phyloP scores from a whole-genome alignment of 108 stramenopile genomes.

The Skeletonema marinoi region DNA sequence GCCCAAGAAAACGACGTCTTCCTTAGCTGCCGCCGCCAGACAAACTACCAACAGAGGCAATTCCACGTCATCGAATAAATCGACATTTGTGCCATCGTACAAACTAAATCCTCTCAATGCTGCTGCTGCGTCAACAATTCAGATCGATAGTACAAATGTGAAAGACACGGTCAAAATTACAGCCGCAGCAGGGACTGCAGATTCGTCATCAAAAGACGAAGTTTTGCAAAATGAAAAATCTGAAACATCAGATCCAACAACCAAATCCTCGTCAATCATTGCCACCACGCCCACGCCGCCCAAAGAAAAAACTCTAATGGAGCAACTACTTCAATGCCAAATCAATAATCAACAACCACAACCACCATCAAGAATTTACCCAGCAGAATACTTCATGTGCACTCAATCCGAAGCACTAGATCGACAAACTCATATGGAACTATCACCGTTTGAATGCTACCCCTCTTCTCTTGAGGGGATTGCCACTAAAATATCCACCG shows the following conservation, averaged over 20 bases:
- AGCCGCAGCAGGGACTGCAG: not conserved
- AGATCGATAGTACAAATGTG: not conserved
- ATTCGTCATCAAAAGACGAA: not conserved
- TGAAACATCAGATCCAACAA: not conserved
- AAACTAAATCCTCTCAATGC: slow-evolving; percentile 1
- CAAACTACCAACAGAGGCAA: not conserved
- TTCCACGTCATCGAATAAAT: not conserved
- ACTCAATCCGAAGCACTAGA: slow-evolving; percentile 39
- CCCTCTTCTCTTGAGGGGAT: not conserved
- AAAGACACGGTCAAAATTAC: not conserved
- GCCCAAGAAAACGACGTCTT: not conserved
- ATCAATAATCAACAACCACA: not conserved
- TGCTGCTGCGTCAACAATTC: not conserved
- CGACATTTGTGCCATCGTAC: not conserved
- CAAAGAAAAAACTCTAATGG: slow-evolving; percentile 5
- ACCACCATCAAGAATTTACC: not conserved
- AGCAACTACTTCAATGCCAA: slow-evolving; percentile 10
- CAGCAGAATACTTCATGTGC: slow-evolving; percentile 44
- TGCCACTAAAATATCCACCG: not conserved
- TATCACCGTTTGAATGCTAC: slow-evolving; percentile 45
- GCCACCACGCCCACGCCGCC: not conserved
- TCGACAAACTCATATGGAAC: slow-evolving; percentile 41
- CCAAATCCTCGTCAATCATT: not conserved
- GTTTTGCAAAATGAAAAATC: not conserved
- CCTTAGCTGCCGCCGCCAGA: slow-evolving; percentile 2